Conservation (phyloP, 352 stramenopile genomes). For the Aphanomyces astaci region DNA sequence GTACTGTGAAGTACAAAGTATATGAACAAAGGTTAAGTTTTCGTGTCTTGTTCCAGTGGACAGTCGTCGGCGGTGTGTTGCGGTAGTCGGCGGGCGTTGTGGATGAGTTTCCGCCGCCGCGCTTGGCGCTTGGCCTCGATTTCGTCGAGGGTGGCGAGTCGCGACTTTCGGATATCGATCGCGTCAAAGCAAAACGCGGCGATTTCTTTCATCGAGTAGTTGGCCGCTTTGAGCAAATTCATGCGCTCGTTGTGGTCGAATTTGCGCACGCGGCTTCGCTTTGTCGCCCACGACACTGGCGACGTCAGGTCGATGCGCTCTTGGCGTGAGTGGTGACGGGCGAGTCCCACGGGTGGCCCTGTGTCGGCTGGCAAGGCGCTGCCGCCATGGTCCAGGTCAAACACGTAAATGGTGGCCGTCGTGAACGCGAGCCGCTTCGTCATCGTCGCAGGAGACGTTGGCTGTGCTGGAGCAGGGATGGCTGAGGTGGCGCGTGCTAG, state of each 20-base stretch:
- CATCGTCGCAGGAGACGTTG: not conserved
- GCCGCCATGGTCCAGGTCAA: slow-evolving; percentile 16
- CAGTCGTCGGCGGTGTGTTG: not conserved
- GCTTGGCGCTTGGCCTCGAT: not conserved
- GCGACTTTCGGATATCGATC: not conserved
- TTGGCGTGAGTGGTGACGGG: not conserved
- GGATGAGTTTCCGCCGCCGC: not conserved
- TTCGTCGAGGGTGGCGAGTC: slow-evolving; percentile 9
- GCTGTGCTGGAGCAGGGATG: not conserved
- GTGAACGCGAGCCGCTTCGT: slow-evolving; percentile 11
- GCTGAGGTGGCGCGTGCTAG: not conserved
- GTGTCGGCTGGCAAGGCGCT: slow-evolving; percentile 12
- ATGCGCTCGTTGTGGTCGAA: slow-evolving; percentile 21
- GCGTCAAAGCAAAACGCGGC: slow-evolving; percentile 17
- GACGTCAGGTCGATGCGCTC: slow-evolving; percentile 10
- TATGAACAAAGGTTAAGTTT: no score
- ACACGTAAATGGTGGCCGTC: slow-evolving; percentile 13
- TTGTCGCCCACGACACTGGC: not conserved
- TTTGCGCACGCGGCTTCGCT: not conserved
- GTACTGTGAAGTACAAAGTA: no score
- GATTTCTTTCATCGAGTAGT: slow-evolving; percentile 14
- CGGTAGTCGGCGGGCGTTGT: not conserved
- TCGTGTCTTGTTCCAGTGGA: not conserved
- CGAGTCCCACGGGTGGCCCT: slow-evolving; percentile 14
- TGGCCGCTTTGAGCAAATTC: slow-evolving; percentile 11